Base-by-base conservation (phyloP, 2,329 filamentous ascomycete species). In the Phaeophleospora eucalypticola region DNA sequence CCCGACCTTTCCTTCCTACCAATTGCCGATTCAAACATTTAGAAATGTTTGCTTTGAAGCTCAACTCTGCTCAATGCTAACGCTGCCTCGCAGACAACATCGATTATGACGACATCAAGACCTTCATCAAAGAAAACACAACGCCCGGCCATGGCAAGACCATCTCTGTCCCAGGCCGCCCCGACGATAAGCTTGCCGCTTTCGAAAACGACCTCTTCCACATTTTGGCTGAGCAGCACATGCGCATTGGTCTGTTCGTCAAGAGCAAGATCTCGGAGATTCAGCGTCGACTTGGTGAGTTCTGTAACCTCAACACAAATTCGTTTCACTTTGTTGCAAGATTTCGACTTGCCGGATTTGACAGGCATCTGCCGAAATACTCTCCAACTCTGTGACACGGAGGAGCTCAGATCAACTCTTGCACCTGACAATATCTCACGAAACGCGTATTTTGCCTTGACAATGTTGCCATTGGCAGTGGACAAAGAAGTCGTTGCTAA, bases 81-180 rank as follows among this genome's bases (percentile, higher is more conserved):
- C 46, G 33, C 41, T 21, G 43, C 39, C 14, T 43, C 34, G 34
- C 65, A 88, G 84, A 90, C 66, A 93, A 94, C 68, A 82, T 94
- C 68, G 88, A 93, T 67, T 94, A 94, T 74, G 88, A 91, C 66
- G 86, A 86, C 40, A 78, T 94, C 54, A 94, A 94, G 69, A 79
- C 87, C 65, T 77, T 87, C 61, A 91, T 94, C 73, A 93, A 91
- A 67, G 79, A 79, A 50, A 80, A 89, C 63, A 94, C 88, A 1
- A 84, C 83, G 10, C 79, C 78, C 36, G 81, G 84, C 66, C 81
- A 86, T 59, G 84, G 82, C 20, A 76, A 74, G 57, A 84, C 85
- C 37, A 81, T 89, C 46, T 77, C 83, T 16, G 90, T 93, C 45
- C 87, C 87, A 1, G 86, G 86, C 14, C 81, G 85, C 45, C 68